A percentile compares a stretch with the other conserved stretches of the same genome.
Evolutionary conservation across 2,329 filamentous ascomycete genomes (phyloP).

Genomic region (Colletotrichum musicola): DNA sequence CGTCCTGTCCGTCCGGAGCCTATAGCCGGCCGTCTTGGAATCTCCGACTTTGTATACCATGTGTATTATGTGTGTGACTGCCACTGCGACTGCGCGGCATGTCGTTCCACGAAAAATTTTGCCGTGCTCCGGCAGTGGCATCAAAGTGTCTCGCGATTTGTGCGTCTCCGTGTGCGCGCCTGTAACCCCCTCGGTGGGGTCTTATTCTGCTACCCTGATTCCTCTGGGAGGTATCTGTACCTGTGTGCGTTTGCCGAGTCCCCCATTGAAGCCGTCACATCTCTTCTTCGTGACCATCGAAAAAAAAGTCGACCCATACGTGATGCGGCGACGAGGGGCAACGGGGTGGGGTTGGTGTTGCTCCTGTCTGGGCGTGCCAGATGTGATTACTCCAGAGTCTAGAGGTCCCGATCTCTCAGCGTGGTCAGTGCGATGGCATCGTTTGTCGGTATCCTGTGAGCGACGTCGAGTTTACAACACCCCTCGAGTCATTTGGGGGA

Average conservation of each 20-base stretch:
- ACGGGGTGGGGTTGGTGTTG: conserved; percentile 30
- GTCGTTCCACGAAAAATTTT: conserved; percentile 20
- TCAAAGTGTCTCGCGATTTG: conserved; percentile 19
- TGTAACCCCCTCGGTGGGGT: conserved; percentile 30
- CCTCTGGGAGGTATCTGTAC: conserved; percentile 32
- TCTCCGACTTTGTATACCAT: neutral
- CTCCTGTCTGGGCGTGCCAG: conserved; percentile 1
- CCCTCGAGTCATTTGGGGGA: conserved; percentile 34
- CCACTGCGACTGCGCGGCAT: conserved; percentile 17
- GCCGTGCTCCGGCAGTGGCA: conserved; percentile 14
- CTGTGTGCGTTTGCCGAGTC: conserved; percentile 7
- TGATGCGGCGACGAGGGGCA: conserved; percentile 34
- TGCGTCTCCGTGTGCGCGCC: conserved; percentile 30
- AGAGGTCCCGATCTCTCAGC: conserved; percentile 15
- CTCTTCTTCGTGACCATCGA: conserved; percentile 22
- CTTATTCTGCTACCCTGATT: conserved; percentile 7
- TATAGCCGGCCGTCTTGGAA: conserved; percentile 6
- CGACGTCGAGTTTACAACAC: conserved; percentile 33
- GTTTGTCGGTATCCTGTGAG: conserved; percentile 37
- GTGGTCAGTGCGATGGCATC: conserved; percentile 32
- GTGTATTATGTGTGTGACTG: neutral
- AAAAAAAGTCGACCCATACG: conserved; percentile 25
- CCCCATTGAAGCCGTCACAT: conserved; percentile 23
- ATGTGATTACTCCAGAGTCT: conserved; percentile 7
- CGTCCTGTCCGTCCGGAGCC: neutral